phyloP scores from a whole-genome alignment of 495 filamentous ascomycete genomes.

The Achaetomiella virescens region DNA sequence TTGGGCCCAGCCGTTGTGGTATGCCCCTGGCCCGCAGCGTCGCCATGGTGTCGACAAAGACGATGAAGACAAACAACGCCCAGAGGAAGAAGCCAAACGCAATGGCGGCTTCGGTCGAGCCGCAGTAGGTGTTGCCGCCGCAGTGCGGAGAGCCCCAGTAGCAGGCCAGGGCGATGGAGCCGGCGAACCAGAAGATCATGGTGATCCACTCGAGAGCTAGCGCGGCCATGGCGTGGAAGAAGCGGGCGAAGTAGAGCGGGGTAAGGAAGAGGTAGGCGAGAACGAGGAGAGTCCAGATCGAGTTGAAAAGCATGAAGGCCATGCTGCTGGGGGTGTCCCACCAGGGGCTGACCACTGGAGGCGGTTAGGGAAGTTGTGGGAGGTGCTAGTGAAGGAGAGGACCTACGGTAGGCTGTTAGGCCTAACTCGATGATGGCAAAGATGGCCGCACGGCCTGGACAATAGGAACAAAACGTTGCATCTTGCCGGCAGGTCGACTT shows the following conservation, averaged over 20 bases:
- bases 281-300: conserved; percentile 66
- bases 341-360: conserved; percentile 30
- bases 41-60: conserved; percentile 32
- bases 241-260: conserved; percentile 51
- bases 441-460: conserved; percentile 56
- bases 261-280: conserved; percentile 59
- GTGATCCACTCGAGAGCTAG: conserved; percentile 63
- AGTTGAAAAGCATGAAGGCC: conserved; percentile 69
- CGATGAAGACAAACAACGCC: conserved; percentile 36
- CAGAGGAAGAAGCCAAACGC: conserved; percentile 46
- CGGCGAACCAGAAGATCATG: conserved; percentile 85
- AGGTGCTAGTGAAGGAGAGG: conserved; percentile 8
- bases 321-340: conserved; percentile 41
- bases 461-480: conserved; percentile 47
- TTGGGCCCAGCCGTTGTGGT: conserved; percentile 19
- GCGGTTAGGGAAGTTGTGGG: not conserved
- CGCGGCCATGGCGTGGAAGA: conserved; percentile 56
- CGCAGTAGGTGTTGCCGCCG: conserved; percentile 28
- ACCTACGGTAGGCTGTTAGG: conserved; percentile 63
- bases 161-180: conserved; percentile 67
- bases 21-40: conserved; percentile 27
- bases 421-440: conserved; percentile 68
- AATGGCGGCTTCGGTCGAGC: conserved; percentile 36
- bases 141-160: conserved; percentile 44
- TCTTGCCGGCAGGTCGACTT: not conserved